A percentile compares a stretch with the other conserved stretches of the same genome.
These are phyloP conservation scores for Pythium graminicola DNA, from an alignment of 352 stramenopile genomes.

Conservation along the genomic window DNA sequence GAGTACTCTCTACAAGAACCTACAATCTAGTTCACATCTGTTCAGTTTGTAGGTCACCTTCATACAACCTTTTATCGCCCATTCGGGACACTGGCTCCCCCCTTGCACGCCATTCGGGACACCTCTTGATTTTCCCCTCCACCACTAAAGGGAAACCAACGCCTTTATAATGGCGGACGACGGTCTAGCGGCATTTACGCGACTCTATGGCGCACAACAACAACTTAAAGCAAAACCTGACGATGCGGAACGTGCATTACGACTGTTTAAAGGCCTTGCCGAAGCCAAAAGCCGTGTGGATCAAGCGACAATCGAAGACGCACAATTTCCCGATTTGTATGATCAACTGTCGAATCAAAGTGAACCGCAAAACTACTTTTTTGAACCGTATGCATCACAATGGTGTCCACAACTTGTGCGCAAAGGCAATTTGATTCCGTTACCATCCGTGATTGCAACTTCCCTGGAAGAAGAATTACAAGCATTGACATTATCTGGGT, in stretches of 20 bases:
- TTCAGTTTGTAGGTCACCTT: slow-evolving; percentile 6
- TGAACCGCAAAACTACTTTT: slow-evolving; percentile 87
- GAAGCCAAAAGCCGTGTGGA: slow-evolving; percentile 74
- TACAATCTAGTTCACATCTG: background rate
- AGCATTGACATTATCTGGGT: slow-evolving; percentile 83
- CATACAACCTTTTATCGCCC: slow-evolving; percentile 2
- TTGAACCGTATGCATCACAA: slow-evolving; percentile 78
- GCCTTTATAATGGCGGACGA: slow-evolving; percentile 9
- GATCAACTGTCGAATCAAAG: slow-evolving; percentile 75
- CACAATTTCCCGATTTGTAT: slow-evolving; percentile 67
- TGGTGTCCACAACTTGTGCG: slow-evolving; percentile 76
- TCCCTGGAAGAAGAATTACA: slow-evolving; percentile 63
- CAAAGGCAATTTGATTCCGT: slow-evolving; percentile 60
- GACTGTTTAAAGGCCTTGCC: slow-evolving; percentile 55
- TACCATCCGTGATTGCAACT: slow-evolving; percentile 61
- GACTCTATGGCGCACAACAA: slow-evolving; percentile 14
- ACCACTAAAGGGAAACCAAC: background rate
- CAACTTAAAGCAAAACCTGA: slow-evolving; percentile 10
- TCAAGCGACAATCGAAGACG: slow-evolving; percentile 61
- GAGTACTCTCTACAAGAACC: background rate
- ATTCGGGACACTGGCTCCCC: slow-evolving; percentile 14
- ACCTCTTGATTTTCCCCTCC: slow-evolving; percentile 9
- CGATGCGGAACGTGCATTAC: slow-evolving; percentile 30
- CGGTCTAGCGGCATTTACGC: slow-evolving; percentile 19
- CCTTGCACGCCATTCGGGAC: slow-evolving; percentile 17